phyloP scores from a whole-genome alignment of 352 stramenopile species.

The Phytopythium boreale region DNA sequence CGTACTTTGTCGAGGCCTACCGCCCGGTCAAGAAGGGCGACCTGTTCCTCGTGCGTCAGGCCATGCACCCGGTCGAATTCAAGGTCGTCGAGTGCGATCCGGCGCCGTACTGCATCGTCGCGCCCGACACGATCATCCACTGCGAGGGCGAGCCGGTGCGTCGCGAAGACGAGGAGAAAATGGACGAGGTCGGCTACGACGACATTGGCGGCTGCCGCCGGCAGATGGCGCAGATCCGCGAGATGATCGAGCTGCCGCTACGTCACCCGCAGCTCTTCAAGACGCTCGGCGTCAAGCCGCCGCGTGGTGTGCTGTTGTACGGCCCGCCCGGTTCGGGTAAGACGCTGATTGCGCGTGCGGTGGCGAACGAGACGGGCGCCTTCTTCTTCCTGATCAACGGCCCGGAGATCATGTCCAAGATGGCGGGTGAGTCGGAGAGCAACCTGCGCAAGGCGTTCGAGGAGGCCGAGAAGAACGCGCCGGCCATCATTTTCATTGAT shows the following conservation, averaged over 20 bases:
- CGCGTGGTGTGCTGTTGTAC: conserved; percentile 98
- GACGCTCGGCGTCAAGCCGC: conserved; percentile 99
- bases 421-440: conserved; percentile 91
- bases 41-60: conserved; percentile 97
- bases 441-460: conserved; percentile 98
- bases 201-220: conserved; percentile 98
- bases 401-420: conserved; percentile 99
- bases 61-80: conserved; percentile 99
- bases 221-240: conserved; percentile 99
- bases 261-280: conserved; percentile 98
- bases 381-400: conserved; percentile 99
- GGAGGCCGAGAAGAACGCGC: conserved; percentile 99
- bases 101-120: conserved; percentile 97
- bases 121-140: conserved; percentile 99
- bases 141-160: conserved; percentile 99
- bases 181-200: conserved; percentile 99
- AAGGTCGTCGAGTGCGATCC: conserved; percentile 99
- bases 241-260: conserved; percentile 99
- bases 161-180: conserved; percentile 98
- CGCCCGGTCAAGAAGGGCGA: conserved; percentile 99
- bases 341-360: conserved; percentile 97
- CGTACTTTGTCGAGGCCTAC: conserved; percentile 99
- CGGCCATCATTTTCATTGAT: conserved; percentile 99
- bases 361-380: conserved; percentile 98
- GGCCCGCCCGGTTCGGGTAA: conserved; percentile 98